Base-by-base conservation (phyloP, 23 red algal species). In the Gracilariopsis chorda region DNA sequence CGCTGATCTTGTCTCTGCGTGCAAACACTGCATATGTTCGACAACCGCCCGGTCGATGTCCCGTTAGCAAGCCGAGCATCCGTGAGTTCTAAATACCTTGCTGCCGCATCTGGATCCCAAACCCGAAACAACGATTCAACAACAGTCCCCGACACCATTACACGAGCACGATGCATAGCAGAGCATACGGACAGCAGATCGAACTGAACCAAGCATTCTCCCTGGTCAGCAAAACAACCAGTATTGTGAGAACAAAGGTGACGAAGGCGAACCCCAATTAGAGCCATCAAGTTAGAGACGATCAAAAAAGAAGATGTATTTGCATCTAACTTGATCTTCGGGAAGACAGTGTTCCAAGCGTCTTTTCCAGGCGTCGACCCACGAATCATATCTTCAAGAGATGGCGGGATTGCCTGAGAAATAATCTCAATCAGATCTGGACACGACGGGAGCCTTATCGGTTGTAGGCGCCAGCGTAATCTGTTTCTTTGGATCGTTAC, bases 361-460 rank as follows among this genome's bases (percentile, higher is more conserved):
- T 55, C 51, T 63, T 83, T 39, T 41, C 47, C 32, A 9, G 78
- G 53, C 13, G 33, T 83, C 44, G 78, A 62, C 55, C 78, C 78
- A 6, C 42, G 7, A 8, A 63, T 29, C 12, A 83, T n/a, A 16
- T 83, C 78, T 47, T 46, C 53, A 49, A 83, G 45, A 0, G 78
- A 83, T 8, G 20, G 78, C 20, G 78, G 56, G 55, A 83, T 83
- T 5, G 78, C 51, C 56, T 83, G 53, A 32, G 32, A 14, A 44
- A 83, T 65, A 17, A 64, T 14, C 17, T 63, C 53, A 42, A 24
- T 24, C 27, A 83, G 49, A 43, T 83, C 78, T 21, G 59, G 29
- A 7, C 17, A 23, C 4, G 17, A 24, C 29, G 78, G 55, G 28
- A 83, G 59, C 49, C 32, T 43, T 2, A 83, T 45, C 13, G 53